Evolutionary conservation across 495 filamentous ascomycete genomes (phyloP), one percentile per base, ranked within the genome.

Genomic region (Penicillium antarcticum): DNA sequence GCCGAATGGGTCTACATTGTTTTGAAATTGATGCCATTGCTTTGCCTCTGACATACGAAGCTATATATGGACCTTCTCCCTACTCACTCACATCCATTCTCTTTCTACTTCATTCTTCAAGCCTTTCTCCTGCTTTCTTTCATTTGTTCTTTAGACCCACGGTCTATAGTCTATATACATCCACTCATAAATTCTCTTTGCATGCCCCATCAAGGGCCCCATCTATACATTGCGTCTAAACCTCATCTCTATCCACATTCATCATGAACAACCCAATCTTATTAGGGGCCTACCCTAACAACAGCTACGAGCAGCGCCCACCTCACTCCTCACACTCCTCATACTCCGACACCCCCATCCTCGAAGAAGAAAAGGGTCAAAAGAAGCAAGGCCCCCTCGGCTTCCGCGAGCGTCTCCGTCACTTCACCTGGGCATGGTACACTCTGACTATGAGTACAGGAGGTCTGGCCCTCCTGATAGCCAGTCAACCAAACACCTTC

Each of bases 341-440:
- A 21, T 53, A 55, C 7, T 70, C 68, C 4, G 58, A 65, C 17
- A 48, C 42, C 11, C 53, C 58, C 6, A 66, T 65, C 37, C 44
- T 72, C 14, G 52, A 69, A 12, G 17, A 29, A 4, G 59, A 70
- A 41, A 50, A 60, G 17, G 38, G 38, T 41, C 34, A 61, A 23
- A 64, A 63, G 13, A 64, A 61, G 13, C 52, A 46, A 16, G 24
- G 38, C 14, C 53, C 23, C 6, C 11, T 71, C 12, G n/a, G 23
- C 42, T 47, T 79, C 31, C 60, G 67, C 8, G 69, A 77, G 48
- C 72, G 85, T 5, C 66, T 87, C 4, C 71, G 79, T 46, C 85
- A 87, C 56, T 86, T 87, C 59, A 88, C 85, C n/a, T 87, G 83
- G 80, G 83, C 84, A 19, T 87, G 84, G 78, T 89, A 83, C 62